A percentile compares a stretch with the other conserved stretches of the same genome.
Conservation (phyloP, 2,329 filamentous ascomycete species). For the Claviceps sp. region DNA sequence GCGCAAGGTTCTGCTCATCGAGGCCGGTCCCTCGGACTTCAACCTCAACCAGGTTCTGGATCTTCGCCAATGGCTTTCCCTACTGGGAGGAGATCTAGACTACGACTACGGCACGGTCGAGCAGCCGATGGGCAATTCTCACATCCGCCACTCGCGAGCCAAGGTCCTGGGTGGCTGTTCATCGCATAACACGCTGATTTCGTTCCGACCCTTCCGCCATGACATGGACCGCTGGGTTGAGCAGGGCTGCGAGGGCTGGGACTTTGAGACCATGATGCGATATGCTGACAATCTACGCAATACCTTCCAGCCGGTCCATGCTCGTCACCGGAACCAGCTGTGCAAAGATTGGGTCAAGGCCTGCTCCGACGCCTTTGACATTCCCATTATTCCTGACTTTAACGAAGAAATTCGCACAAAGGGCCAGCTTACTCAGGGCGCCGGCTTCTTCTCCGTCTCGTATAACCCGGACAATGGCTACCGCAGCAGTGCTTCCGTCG, state of each 20-base stretch:
- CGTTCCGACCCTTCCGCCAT: slow-evolving; percentile 81
- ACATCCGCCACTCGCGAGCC: slow-evolving; percentile 82
- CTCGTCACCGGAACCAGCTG: slow-evolving; percentile 75
- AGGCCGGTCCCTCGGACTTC: slow-evolving; percentile 81
- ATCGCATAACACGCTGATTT: slow-evolving; percentile 88
- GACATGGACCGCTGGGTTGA: slow-evolving; percentile 76
- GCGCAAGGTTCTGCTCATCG: slow-evolving; percentile 70
- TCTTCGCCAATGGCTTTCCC: slow-evolving; percentile 72
- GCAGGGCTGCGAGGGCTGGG: slow-evolving; percentile 73
- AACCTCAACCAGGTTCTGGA: slow-evolving; percentile 78
- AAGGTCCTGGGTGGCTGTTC: slow-evolving; percentile 90
- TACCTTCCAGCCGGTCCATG: slow-evolving; percentile 80
- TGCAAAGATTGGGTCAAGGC: slow-evolving; percentile 82
- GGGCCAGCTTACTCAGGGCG: slow-evolving; percentile 59
- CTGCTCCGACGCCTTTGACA: slow-evolving; percentile 64
- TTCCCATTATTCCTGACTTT: slow-evolving; percentile 75
- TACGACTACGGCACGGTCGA: slow-evolving; percentile 85
- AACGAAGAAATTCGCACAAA: slow-evolving; percentile 67
- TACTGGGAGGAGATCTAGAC: slow-evolving; percentile 78
- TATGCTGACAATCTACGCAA: slow-evolving; percentile 75
- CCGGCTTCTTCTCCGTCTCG: slow-evolving; percentile 82
- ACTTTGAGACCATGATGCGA: slow-evolving; percentile 71
- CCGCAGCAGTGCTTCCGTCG: slow-evolving; percentile 75
- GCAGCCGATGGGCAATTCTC: slow-evolving; percentile 82
- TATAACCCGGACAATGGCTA: slow-evolving; percentile 84